These are phyloP conservation scores for Pseudozyma thailandica DNA, from an alignment of 1,284 basidiomycete species.

Conservation along the genomic window DNA sequence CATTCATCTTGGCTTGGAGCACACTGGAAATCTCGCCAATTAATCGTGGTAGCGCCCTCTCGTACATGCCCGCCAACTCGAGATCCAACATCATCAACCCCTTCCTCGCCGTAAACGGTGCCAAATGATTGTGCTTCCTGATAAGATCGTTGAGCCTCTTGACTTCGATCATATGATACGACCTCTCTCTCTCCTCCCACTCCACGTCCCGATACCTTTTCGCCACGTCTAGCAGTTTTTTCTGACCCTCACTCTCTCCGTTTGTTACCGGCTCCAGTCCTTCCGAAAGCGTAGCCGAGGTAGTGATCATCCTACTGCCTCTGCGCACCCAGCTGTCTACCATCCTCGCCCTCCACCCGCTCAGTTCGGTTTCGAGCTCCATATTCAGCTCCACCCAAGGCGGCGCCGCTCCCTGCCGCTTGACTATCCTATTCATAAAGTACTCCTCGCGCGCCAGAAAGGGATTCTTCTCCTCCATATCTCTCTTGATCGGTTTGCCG, in stretches of 20 bases:
- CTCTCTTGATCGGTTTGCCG: slow-evolving; percentile 76
- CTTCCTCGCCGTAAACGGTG: slow-evolving; percentile 55
- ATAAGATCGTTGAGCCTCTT: slow-evolving; percentile 55
- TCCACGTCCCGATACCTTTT: slow-evolving; percentile 75
- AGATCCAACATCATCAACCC: slow-evolving; percentile 43
- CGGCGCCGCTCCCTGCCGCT: slow-evolving; percentile 84
- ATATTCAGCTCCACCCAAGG: slow-evolving; percentile 88
- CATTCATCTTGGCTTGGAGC: slow-evolving; percentile 1
- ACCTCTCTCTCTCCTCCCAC: slow-evolving; percentile 78
- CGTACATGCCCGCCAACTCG: slow-evolving; percentile 29
- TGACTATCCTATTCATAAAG: slow-evolving; percentile 87
- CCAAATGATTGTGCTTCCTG: slow-evolving; percentile 55
- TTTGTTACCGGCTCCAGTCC: slow-evolving; percentile 67
- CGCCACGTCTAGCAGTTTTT: slow-evolving; percentile 60
- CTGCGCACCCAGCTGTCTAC: slow-evolving; percentile 75
- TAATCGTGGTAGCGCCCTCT: slow-evolving; percentile 14
- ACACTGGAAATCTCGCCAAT: slow-evolving; percentile 12
- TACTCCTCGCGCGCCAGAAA: slow-evolving; percentile 69
- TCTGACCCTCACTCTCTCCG: slow-evolving; percentile 5
- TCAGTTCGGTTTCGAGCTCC: slow-evolving; percentile 74
- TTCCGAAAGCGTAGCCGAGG: slow-evolving; percentile 65
- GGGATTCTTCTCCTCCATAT: slow-evolving; percentile 80
- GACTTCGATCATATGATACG: slow-evolving; percentile 49
- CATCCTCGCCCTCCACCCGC: slow-evolving; percentile 76
- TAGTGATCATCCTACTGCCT: slow-evolving; percentile 74